Base-by-base conservation (phyloP, 2,329 filamentous ascomycete species). In the Verticillium klebahnii region DNA sequence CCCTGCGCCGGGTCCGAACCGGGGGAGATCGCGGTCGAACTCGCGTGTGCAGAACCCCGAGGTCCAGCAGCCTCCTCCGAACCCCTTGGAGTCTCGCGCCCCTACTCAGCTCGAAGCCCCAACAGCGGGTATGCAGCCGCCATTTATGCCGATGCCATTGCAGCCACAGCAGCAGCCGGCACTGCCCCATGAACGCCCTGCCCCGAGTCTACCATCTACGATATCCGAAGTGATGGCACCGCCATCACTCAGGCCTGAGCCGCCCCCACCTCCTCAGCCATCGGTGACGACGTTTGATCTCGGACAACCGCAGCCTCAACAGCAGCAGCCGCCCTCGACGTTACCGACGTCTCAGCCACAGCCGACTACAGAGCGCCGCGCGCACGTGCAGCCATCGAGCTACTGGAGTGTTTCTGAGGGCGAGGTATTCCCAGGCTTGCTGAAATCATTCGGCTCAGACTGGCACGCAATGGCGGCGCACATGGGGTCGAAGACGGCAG, bases 321-420 rank as follows among this genome's bases (percentile, higher is more conserved):
- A 25, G 17, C 40, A 23, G 31, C 34, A 74, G 2, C 71, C 72
- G 57, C 62, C 69, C 39, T 56, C 36, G 5, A 5, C 72, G 5
- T 78, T 79, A 63, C 68, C 74, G 15, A 76, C 76, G 52, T 73
- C 75, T 39, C 58, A 57, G 5, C 14, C 72, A 5, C 78, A 79
- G 63, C 68, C 74, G 15, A 75, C 76, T 45, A 72, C 75, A 39
- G 83, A 87, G 67, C 82, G 83, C 54, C 84, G 83, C 62, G 74
- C 76, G 11, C 80, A 80, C 25, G 77, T 77, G 61, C 87, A 88
- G 66, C 86, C 89, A 15, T 92, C 89, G 1, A 94, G 91, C 73
- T 95, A 95, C 73, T 95, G 91, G 91, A 94, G 91, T 69, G 91
- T 94, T 25, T 89, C 89, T 1, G 91, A 95, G 75, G 83, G 89